Evolutionary conservation across 2,329 filamentous ascomycete species (phyloP), one percentile per base, ranked within the genome.

Genomic region (Xylaria hypoxylon): DNA sequence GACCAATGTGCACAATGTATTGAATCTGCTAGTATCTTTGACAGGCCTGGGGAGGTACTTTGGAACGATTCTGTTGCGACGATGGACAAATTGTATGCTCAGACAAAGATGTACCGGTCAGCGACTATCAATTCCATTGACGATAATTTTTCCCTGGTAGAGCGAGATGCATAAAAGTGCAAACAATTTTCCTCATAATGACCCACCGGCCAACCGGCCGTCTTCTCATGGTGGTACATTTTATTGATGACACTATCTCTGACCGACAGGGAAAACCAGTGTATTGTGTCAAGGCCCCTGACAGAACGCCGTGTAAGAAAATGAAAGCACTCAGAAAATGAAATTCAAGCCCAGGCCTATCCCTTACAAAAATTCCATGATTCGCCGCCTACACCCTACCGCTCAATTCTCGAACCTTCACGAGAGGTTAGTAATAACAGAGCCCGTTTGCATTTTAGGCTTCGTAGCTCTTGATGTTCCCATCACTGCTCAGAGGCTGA

Each of bases 401-500:
- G 48, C 31, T 62, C 48, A 47, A 47, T 61, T 15, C 58, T 35
- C 52, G 2, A 19, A 51, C 44, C 51, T 11, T 56, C 2, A 28
- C 17, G 22, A 8, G 15, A 19, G 5, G 8, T 24, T 31, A 31
- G 17, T 50, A 11, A 11, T 44, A 17, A 35, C n/a, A n/a, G 28
- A 22, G 15, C 40, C 15, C 13, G 10, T 38, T 10, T 15, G 35
- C 35, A 15, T 38, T 15, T 11, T 79, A 88, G 62, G 84, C 83
- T 74, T 89, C 86, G 68, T 84, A 86, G 72, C 81, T 87, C 79
- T 89, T 90, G 69, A 87, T 80, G 62, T 83, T 82, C 4, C 85
- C 85, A 62, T 85, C 82, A 31, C 80, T 83, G 74, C 86, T 87
- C 60, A 87, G 79, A 15, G 87, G 86, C 71, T 86, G 85, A 59